Conservation (phyloP, 768 basidiomycete genomes). For the Butyriboletus loyo region DNA sequence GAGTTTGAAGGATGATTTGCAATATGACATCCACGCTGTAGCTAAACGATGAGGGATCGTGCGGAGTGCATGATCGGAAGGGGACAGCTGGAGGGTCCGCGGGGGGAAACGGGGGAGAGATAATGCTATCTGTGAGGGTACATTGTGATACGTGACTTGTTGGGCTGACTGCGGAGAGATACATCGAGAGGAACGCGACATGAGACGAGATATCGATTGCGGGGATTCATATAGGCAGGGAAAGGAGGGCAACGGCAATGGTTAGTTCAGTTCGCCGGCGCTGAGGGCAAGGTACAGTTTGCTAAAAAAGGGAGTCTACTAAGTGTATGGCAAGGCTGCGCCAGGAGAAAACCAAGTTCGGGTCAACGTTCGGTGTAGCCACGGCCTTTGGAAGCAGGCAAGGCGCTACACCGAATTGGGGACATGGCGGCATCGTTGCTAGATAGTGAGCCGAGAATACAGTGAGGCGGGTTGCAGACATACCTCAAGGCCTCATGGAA, state of each 20-base stretch:
- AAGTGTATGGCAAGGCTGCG: constrained; percentile 10
- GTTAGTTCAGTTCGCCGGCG: constrained; percentile 20
- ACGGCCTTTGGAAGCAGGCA: constrained; percentile 7
- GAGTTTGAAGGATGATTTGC: constrained; percentile 60
- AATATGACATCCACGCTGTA: constrained; percentile 50
- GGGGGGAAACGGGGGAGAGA: neutral
- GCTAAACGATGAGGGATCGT: constrained; percentile 9
- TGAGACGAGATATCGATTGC: neutral
- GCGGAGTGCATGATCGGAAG: constrained; percentile 7
- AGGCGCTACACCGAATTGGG: constrained; percentile 8
- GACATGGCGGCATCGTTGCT: constrained; percentile 13
- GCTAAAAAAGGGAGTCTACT: constrained; percentile 15
- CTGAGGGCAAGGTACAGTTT: constrained; percentile 1
- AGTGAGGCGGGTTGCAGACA: neutral
- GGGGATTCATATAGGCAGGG: constrained; percentile 26
- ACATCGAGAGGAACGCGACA: constrained; percentile 16
- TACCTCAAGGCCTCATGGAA: constrained; percentile 1
- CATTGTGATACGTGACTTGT: constrained; percentile 5
- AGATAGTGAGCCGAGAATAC: no score
- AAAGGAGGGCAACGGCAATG: constrained; percentile 18
- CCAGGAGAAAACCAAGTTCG: neutral
- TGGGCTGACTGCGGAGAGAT: constrained; percentile 2
- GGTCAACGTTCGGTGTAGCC: neutral
- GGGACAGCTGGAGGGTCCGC: constrained; percentile 4
- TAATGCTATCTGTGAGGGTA: neutral